Base-by-base conservation (phyloP, 805 yeast species). In the Lipomyces spencermartinsiae region DNA sequence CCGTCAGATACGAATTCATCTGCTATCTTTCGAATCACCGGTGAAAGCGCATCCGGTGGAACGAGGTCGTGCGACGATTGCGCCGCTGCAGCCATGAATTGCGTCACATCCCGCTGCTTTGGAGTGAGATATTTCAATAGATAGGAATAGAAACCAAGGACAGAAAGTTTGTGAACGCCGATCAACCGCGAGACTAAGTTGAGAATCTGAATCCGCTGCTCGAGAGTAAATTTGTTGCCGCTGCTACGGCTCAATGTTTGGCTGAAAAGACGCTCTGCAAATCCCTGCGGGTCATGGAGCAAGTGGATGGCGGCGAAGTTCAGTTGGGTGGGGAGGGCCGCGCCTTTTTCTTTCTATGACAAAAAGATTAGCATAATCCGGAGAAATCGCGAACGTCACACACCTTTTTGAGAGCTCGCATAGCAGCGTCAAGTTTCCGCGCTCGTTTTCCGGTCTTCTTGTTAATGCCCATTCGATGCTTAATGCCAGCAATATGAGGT, bases 1-100 rank as follows among this genome's bases (percentile, higher is more conserved):
- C 99, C 99, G 76, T 95, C 98, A 73, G 97, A 90, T 33, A 95
- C 97, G 75, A 95, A 95, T 80, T 95, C 99, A 80, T 95, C 97
- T 0, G 99, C 98, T 72, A 95, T 88, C 77, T 94, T 95, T 66
- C 97, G 86, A 9, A 95, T 89, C 73, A 95, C 87, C 61, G 89
- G 89, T 58, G 85, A 82, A 68, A 95, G 85, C 16, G 88, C 87
- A 78, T 95, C 99, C 5, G 99, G 99, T 33, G 99, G 99, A 7
- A 95, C 97, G 75, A 95, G 83, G 76, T 95, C 98, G 77, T 95
- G 99, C 34, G 97, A 86, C 0, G 98, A 92, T 82, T 95, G 99
- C 0, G 99, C 99, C 59, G 91, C 84, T 3, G 98, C 97, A 7
- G 99, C 98, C 92, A 95, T 87, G 72, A 95, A 89, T 78, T 92